phyloP scores from a whole-genome alignment of 2,329 filamentous ascomycete genomes.

The Monosporascus ibericus region DNA sequence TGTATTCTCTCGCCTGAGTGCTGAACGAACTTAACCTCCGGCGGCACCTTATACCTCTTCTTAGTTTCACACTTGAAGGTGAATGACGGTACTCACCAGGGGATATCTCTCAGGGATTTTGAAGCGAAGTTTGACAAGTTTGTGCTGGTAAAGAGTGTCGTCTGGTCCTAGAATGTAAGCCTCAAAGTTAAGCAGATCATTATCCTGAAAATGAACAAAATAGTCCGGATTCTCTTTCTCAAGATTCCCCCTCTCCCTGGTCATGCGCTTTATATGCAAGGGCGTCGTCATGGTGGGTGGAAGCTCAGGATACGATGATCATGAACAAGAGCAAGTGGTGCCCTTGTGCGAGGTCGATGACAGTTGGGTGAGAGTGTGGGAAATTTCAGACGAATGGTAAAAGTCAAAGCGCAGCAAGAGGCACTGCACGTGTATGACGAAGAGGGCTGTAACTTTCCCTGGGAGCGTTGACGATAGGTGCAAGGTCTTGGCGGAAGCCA shows the following conservation, averaged over 20 bases:
- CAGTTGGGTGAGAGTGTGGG: too few relatives aligned
- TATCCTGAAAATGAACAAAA: conserved; percentile 10
- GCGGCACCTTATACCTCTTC: conserved; percentile 5
- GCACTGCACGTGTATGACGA: too few relatives aligned
- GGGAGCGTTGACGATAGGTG: too few relatives aligned
- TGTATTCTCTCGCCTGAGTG: conserved; percentile 7
- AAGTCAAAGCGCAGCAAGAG: too few relatives aligned
- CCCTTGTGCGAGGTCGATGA: too few relatives aligned
- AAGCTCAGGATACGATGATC: too few relatives aligned
- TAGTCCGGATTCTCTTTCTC: conserved; percentile 9
- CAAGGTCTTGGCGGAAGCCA: too few relatives aligned
- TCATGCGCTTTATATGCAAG: conserved; percentile 1
- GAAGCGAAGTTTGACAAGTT: conserved; percentile 11
- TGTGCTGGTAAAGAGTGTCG: conserved; percentile 11
- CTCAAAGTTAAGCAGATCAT: conserved; percentile 8
- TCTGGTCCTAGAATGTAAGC: conserved; percentile 9
- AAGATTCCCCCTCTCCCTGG: conserved; percentile 4
- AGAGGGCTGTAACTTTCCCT: too few relatives aligned
- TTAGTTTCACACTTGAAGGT: background rate
- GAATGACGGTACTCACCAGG: conserved; percentile 1
- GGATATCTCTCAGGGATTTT: conserved; percentile 9
- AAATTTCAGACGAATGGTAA: too few relatives aligned
- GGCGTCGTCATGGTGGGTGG: background rate
- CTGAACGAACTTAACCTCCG: conserved; percentile 12
- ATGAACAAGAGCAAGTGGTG: too few relatives aligned